Conservation (phyloP, 352 stramenopile species). For the Globisporangium nunn region DNA sequence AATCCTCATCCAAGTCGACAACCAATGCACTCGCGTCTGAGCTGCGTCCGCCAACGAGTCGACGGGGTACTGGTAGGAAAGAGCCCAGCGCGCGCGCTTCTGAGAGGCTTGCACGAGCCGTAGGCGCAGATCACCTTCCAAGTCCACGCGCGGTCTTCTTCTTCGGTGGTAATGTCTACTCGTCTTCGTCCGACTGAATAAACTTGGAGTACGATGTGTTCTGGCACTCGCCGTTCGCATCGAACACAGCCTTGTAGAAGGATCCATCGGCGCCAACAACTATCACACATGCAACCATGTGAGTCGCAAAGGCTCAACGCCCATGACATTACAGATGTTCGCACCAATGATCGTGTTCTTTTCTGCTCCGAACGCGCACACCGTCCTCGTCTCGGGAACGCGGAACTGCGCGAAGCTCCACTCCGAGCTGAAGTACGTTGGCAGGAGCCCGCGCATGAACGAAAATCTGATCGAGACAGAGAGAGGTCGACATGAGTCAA, state of each 20-base stretch:
- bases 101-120: not conserved
- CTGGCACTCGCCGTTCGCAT: conserved; percentile 82
- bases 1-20: conserved; percentile 1
- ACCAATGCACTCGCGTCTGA: not conserved
- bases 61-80: not conserved
- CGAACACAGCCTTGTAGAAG: conserved; percentile 87
- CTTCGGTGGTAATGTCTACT: conserved; percentile 30
- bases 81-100: not conserved
- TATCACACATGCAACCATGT: conserved; percentile 14
- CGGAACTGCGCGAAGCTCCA: conserved; percentile 93
- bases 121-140: not conserved
- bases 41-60: not conserved
- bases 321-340: conserved; percentile 1
- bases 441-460: conserved; percentile 87
- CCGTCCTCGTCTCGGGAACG: conserved; percentile 85
- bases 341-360: conserved; percentile 90
- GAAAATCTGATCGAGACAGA: conserved; percentile 47
- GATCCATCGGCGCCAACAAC: conserved; percentile 82
- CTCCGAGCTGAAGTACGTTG: conserved; percentile 92
- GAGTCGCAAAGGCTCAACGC: not conserved
- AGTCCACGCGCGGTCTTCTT: not conserved
- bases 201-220: conserved; percentile 90
- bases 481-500: not conserved
- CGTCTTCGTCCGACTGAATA: conserved; percentile 85
- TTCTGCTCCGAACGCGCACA: conserved; percentile 90